phyloP scores from a whole-genome alignment of 73 alveolate species.

The Paramecium bursaria region DNA sequence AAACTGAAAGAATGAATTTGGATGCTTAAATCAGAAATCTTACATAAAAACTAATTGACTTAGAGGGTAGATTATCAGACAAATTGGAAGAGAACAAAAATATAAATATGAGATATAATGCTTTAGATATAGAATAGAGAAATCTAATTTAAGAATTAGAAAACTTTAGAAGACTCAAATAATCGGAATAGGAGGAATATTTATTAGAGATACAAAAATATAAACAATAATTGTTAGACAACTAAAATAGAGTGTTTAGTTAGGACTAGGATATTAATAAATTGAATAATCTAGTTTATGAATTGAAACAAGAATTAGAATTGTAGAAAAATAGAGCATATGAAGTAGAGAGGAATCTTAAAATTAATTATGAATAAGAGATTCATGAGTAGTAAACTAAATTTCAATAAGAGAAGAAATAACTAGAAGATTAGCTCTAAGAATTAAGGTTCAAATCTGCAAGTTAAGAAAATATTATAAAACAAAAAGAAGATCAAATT shows the following conservation, averaged over 20 bases:
- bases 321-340: neutral
- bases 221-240: neutral
- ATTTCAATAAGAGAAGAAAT: neutral
- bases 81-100: constrained; percentile 11
- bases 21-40: constrained; percentile 11
- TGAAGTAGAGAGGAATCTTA: neutral
- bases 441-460: neutral
- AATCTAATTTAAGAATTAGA: constrained; percentile 10
- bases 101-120: neutral
- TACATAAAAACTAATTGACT: constrained; percentile 2
- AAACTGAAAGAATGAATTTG: constrained; percentile 30
- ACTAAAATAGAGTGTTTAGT: neutral
- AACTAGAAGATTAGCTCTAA: neutral
- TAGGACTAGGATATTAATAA: neutral
- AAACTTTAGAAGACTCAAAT: constrained; percentile 19
- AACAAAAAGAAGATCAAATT: neutral
- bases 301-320: constrained; percentile 25
- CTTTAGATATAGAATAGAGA: constrained; percentile 12
- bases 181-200: neutral
- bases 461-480: neutral
- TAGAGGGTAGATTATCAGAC: neutral
- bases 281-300: constrained; percentile 18
- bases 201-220: neutral
- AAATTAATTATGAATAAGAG: neutral
- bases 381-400: neutral